Base-by-base conservation (phyloP, 2,329 filamentous ascomycete genomes). In the Sphaceloma murrayae region DNA sequence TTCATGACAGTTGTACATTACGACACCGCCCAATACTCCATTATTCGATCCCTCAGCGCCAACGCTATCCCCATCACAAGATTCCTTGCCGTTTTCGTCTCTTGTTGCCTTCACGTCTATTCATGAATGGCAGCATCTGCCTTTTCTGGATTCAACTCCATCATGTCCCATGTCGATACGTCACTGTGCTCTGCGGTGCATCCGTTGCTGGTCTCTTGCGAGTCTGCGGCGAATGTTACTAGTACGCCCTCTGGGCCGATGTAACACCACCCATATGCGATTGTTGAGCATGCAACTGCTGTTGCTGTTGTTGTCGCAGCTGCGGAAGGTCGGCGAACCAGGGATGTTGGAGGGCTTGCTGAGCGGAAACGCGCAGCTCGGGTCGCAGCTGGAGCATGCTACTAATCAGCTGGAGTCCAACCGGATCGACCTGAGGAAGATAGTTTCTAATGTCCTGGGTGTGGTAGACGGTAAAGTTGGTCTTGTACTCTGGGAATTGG, bases 401-500 rank as follows among this genome's bases (percentile, higher is more conserved):
- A 57, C 83, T 80, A 52, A 98, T 71, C 38, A 98, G 69, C 59
- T 94, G 87, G 56, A 98, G 78, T 6, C 89, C 91, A 8, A 83
- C 69, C 13, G 78, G 78, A 57, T 98, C 91, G 56, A 98, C 86
- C 58, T 94, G 85, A 0, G 86, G 88, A 17, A 98, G 71, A 51
- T 96, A 91, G 47, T 81, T 75, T 14, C 84, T 75, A 45, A 96
- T 70, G 55, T 95, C 87, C 60, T 95, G 88, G 1, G 91, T 94
- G 10, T 85, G 84, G 62, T 91, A 96, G 60, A 94, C 85, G 53
- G 91, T 87, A 67, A 94, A 94, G 49, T 82, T 94, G 36, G 80
- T 76, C 71, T 96, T 95, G 73, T 96, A 98, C 64, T 98, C 91
- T n/a, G 89, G 87, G 56, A 94, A 88, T 58, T 89, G 82, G 14